phyloP scores from a whole-genome alignment of 1,139 yeast species.

The Hansenula sp. region DNA sequence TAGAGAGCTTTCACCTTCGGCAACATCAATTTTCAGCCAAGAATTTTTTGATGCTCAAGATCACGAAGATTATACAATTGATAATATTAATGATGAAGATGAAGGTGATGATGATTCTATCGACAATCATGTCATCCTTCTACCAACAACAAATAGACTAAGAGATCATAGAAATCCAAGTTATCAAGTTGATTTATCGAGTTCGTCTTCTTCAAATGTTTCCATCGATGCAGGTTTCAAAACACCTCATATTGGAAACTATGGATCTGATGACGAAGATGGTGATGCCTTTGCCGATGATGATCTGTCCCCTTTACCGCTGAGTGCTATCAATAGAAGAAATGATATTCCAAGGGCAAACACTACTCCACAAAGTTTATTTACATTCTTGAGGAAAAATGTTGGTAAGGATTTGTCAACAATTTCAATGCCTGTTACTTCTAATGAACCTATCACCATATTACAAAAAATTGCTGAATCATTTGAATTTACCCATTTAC shows the following conservation, averaged over 20 bases:
- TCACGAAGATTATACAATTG: conserved; percentile 35
- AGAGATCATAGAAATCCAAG: conserved; percentile 5
- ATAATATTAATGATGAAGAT: conserved; percentile 16
- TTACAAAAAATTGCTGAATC: conserved; percentile 77
- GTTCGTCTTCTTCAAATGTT: conserved; percentile 7
- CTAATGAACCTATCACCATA: conserved; percentile 86
- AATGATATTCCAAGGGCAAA: conserved; percentile 56
- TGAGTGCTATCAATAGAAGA: conserved; percentile 46
- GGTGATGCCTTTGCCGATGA: conserved; percentile 20
- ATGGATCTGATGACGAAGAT: conserved; percentile 15
- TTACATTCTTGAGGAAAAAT: conserved; percentile 78
- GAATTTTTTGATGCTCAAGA: conserved; percentile 74
- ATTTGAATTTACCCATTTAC: conserved; percentile 68
- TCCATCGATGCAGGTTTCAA: not conserved
- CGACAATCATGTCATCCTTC: conserved; percentile 17
- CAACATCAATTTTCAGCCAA: conserved; percentile 34
- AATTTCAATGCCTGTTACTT: conserved; percentile 90
- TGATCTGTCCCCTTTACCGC: conserved; percentile 64
- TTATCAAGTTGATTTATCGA: conserved; percentile 17
- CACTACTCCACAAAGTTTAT: conserved; percentile 75
- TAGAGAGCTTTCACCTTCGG: conserved; percentile 9
- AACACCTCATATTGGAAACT: conserved; percentile 1
- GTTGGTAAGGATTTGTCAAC: conserved; percentile 89
- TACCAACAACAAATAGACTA: conserved; percentile 7
- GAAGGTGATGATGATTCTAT: conserved; percentile 14